A percentile compares a stretch with the other conserved stretches of the same genome.
phyloP scores from a whole-genome alignment of 441 rosid genomes.

The Isatis lusitanica region DNA sequence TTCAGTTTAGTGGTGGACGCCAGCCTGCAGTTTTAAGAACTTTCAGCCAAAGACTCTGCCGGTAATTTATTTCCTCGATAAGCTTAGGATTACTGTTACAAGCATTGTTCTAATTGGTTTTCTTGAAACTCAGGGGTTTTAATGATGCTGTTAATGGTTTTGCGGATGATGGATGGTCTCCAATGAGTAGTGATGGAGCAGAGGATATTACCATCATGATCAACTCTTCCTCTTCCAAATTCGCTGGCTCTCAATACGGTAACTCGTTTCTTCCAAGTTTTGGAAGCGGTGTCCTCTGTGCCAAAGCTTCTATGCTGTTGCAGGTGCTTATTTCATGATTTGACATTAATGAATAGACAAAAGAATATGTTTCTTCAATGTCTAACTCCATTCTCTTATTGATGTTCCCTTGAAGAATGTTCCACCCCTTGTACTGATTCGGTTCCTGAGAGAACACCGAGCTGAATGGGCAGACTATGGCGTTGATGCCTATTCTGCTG shows the following conservation, averaged over 20 bases:
- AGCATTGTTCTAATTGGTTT: background rate
- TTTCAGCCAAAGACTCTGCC: conserved; percentile 82
- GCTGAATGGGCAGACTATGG: conserved; percentile 92
- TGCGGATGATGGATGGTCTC: conserved; percentile 83
- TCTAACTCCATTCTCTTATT: background rate
- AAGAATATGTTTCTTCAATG: background rate
- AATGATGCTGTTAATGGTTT: conserved; percentile 90
- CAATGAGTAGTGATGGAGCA: conserved; percentile 67
- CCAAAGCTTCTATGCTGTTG: conserved; percentile 83
- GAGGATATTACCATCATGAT: conserved; percentile 76
- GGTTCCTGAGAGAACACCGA: conserved; percentile 82
- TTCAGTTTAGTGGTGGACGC: conserved; percentile 78
- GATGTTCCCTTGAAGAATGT: conserved; percentile 53
- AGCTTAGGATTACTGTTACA: background rate
- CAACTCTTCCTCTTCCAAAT: conserved; percentile 67
- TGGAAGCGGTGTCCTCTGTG: conserved; percentile 83
- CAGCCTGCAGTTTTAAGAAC: conserved; percentile 90
- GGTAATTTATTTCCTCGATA: conserved; percentile 40
- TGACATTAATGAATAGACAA: background rate
- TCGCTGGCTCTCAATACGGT: conserved; percentile 59
- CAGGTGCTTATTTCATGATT: conserved; percentile 50
- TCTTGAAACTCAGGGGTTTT: conserved; percentile 61
- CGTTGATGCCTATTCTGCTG: conserved; percentile 69
- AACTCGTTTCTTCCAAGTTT: conserved; percentile 59
- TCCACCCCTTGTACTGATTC: conserved; percentile 77